Evolutionary conservation across 2,329 filamentous ascomycete species (phyloP).

Genomic region (Cladosporium sp.): DNA sequence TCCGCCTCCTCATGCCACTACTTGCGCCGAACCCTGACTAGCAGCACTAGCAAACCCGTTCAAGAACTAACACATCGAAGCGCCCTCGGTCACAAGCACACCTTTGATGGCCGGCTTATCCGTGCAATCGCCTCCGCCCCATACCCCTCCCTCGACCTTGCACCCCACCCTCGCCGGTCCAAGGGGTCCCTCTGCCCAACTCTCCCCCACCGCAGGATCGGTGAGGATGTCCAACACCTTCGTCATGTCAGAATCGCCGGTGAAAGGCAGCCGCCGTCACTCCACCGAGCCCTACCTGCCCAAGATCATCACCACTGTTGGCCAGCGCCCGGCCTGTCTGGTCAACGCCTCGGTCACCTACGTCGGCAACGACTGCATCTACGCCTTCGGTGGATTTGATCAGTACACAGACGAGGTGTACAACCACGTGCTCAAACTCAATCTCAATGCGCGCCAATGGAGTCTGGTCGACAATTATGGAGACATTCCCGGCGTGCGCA

Average conservation of each 20-base stretch:
- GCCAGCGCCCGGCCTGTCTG: conserved; percentile 77
- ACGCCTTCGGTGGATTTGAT: conserved; percentile 96
- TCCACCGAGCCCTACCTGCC: conserved; percentile 75
- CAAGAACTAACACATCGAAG: not conserved
- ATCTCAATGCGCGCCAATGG: conserved; percentile 87
- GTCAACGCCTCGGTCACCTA: conserved; percentile 99
- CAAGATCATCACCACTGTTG: conserved; percentile 62
- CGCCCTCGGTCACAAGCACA: not conserved
- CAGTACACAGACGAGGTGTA: conserved; percentile 99
- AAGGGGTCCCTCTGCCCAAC: not conserved
- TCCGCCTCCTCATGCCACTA: too few species aligned
- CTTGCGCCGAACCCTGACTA: not conserved
- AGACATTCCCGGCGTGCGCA: conserved; percentile 92
- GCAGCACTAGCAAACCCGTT: conserved; percentile 3
- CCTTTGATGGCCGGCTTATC: conserved; percentile 4
- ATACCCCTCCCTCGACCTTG: conserved; percentile 1
- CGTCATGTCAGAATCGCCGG: conserved; percentile 83
- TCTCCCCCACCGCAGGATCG: conserved; percentile 1
- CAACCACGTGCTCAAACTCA: conserved; percentile 89
- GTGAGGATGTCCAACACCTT: conserved; percentile 58
- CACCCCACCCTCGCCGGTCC: not conserved
- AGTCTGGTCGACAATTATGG: conserved; percentile 97
- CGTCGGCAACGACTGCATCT: conserved; percentile 94
- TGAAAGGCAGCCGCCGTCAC: conserved; percentile 56
- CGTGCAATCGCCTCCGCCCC: not conserved